Evolutionary conservation across 495 filamentous ascomycete species (phyloP), one percentile per base, ranked within the genome.

Genomic region (Penicillium manginii): DNA sequence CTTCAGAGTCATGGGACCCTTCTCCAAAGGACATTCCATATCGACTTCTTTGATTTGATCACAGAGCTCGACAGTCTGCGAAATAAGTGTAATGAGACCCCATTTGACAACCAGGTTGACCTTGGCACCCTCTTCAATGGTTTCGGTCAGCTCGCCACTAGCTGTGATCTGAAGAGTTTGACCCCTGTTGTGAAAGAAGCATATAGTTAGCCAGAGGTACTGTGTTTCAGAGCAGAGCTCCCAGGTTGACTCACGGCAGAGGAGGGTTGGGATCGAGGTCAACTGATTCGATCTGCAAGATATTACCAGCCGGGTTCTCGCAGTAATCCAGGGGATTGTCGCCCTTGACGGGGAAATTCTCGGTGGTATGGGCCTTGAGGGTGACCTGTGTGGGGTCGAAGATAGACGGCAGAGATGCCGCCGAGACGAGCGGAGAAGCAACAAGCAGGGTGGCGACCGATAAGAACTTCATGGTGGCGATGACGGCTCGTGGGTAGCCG

Each of bases 41-140:
- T 97, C 92, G 12, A 97, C 90, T 52, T 96, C 91, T 64, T 82
- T 74, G 56, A 96, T 84, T 73, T 96, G 84, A 19, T 97, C 89
- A 76, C 94, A 99, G 12, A 98, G 83, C 69, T 96, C 87, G 64
- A 87, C 84, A 55, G 74, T 78, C 54, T 89, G 88, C 64, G 83
- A 88, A 73, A 99, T 83, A 55, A 99, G 80, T 48, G 86, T 90
- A 69, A 99, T 97, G 64, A 96, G 77, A 23, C 74, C 94, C 71
- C 93, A 99, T 73, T 96, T 97, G 77, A 98, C 93, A 55, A 86
- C 81, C 31, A 99, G 71, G 29, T 87, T 79, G 33, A 97, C 86
- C 56, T 86, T 87, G 40, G 96, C 89, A 51, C 91, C 93, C 37
- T 90, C 69, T n/a, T 83, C 81, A 57, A 99, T 81, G 12, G 72